Base-by-base conservation (phyloP, 805 yeast genomes). In the Pichia kluyveri region DNA sequence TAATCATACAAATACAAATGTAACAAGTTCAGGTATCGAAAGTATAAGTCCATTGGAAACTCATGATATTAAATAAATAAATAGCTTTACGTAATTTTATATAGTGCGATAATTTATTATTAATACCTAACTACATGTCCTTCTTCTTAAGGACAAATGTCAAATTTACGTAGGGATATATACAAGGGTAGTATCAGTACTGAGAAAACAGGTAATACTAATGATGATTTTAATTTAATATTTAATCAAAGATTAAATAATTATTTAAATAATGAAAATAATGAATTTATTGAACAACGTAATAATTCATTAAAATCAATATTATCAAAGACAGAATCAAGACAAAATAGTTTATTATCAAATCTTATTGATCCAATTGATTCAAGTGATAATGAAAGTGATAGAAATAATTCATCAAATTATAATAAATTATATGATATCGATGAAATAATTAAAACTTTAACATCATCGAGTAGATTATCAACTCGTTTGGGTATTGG, bases 381-480 rank as follows among this genome's bases (percentile, higher is more conserved):
- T 4, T 51, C 51, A 32, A 32, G 10, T 14, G 46, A 42, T 37
- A 44, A 47, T 11, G n/a, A 32, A 8, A 32, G 36, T 32, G n/a
- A 32, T 14, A 7, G 36, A 28, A 43, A 38, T 12, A n/a, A 28
- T 27, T 30, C 38, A 15, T 18, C 26, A 31, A 42, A 37, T 10
- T 43, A n/a, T n/a, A n/a, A 51, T 10, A 51, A 53, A 41, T 53
- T 64, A 12, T 60, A 58, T 41, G 52, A 75, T 3, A 68, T 76
- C 27, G 67, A 65, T 34, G 79, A 77, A 43, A 68, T 77, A 32
- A 68, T 77, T 8, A 49, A 57, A 11, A 70, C 79, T 0, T 65
- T 77, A 51, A 59, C 61, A 3, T 58, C 61, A 38, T 60, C 76
- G 0, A 27, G 40, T 9, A 43, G 46, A 12, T 43, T 41, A 6